Evolutionary conservation across 805 yeast genomes (phyloP), one percentile per base, ranked within the genome.

Genomic region (Ogataea haglerorum): DNA sequence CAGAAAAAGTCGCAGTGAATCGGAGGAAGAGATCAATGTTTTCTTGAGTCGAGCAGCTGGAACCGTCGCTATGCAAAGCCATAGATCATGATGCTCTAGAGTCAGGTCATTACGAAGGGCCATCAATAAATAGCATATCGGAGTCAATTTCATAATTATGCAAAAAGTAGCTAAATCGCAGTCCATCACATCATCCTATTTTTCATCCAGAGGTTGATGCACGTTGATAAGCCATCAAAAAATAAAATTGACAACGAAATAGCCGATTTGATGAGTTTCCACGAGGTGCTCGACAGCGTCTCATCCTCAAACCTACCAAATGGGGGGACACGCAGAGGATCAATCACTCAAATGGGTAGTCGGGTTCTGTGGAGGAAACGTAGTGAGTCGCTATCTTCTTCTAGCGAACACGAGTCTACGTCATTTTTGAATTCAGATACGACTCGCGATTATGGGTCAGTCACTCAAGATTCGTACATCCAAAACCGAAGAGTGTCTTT

Each of bases 401-500:
- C 30, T 7, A 17, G 18, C 16, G 51, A 30, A 3, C 47, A 45
- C 8, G 50, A 43, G 18, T 45, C 38, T 4, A 13, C 37, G 5
- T 31, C 42, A 10, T 24, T 42, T 12, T 33, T 28, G 23, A 34
- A 33, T 3, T 22, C 25, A 13, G 51, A 48, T 21, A 46, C 50
- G 6, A 40, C 44, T 13, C 42, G 42, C 15, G 43, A 46, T 10
- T 54, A 54, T 40, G 58, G 57, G 0, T 46, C 59, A 4, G 38
- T 39, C 3, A 51, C 49, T 15, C 53, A 45, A 26, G 53, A 53
- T 12, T 30, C 30, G 10, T 47, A 49, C 18, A 46, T 56, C 25
- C 63, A 58, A 40, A 43, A 44, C 25, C 38, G 60, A 38, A 45
- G 64, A 37, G 60, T 56, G 2, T 54, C 61, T 2, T 48, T 59